Evolutionary conservation across 129 eudicot genomes (phyloP), one percentile per base, ranked within the genome.

Genomic region (Solidago caesia): DNA sequence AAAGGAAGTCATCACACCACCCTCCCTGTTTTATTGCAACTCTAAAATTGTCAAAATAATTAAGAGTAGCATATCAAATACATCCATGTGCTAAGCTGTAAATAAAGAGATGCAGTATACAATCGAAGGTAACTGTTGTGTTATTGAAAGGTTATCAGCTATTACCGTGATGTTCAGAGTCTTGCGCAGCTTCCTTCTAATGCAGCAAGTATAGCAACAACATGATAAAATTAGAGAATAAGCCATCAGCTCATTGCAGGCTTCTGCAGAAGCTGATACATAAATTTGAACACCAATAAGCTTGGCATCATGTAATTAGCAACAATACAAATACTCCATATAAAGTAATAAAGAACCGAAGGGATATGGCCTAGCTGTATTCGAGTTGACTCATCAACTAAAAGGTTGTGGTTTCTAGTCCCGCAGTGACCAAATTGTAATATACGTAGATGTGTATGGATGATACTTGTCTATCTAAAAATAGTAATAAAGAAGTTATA

Each of bases 171-270:
- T 92, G 65, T 89, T 89, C 14, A 92, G 87, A 25, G 57, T 82
- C 58, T 81, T 85, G 16, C 94, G 85, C 5, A 92, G 94, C 84
- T 92, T 92, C 73, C 84, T 79, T 68, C 97, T 82, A 76, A 86
- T 69, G 77, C 92, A 91, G 72, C 90, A 88, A 67, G 92, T 88
- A 69, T 88, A 91, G 84, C 92, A 91, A 80, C 97, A 88, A 76
- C 96, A 91, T 21, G 96, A 88, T 74, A 88, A 48, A 82, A 92
- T 80, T 74, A 92, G 70, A 51, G 98, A 92, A 85, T 89, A 92
- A 49, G 90, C 95, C 88, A 87, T 80, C 82, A 92, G 59, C 70
- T 92, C 94, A 8, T 89, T 89, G 53, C 90, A 92, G 57, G 85
- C 87, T 71, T 85, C 94, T 64, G 83, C 82, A 4, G 96, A 67